A percentile compares a stretch with the other conserved stretches of the same genome.
phyloP scores from a whole-genome alignment of 768 basidiomycete species.

The Boletus coccyginus region DNA sequence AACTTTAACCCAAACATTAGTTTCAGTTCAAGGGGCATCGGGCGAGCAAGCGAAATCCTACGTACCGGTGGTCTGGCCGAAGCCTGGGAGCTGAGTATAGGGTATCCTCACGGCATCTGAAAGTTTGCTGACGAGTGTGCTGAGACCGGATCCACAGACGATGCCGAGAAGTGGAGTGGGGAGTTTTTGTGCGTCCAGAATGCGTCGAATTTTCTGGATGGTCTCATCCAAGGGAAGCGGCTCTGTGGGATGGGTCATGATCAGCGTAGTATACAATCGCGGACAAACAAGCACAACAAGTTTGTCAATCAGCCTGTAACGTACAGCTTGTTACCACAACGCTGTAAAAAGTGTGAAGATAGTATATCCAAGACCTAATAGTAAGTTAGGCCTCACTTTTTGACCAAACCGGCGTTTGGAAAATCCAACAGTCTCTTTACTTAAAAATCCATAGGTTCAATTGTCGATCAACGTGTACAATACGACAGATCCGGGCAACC shows the following conservation, averaged over 20 bases:
- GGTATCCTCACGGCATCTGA: slow-evolving; percentile 56
- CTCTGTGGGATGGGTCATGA: slow-evolving; percentile 14
- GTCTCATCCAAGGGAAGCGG: slow-evolving; percentile 28
- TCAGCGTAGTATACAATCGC: background rate
- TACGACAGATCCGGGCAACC: no score
- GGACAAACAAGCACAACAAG: no score
- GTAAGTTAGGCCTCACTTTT: no score
- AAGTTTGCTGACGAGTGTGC: slow-evolving; percentile 64
- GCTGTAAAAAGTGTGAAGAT: no score
- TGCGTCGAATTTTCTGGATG: slow-evolving; percentile 28
- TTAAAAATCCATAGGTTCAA: no score
- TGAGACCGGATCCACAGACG: slow-evolving; percentile 84
- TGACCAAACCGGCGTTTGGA: no score
- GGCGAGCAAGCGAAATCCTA: background rate
- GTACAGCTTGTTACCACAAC: no score
- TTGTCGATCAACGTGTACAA: no score
- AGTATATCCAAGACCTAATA: no score
- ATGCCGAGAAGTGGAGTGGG: slow-evolving; percentile 73
- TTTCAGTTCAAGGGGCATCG: background rate
- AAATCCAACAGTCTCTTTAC: no score
- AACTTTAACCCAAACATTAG: slow-evolving; percentile 42
- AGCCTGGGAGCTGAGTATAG: slow-evolving; percentile 70
- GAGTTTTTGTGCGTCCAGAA: slow-evolving; percentile 33
- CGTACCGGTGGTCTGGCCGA: slow-evolving; percentile 74
- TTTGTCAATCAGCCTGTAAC: no score